These are phyloP conservation scores for Wickerhamomyces queroliae DNA, from an alignment of 805 yeast genomes.

Conservation along the genomic window DNA sequence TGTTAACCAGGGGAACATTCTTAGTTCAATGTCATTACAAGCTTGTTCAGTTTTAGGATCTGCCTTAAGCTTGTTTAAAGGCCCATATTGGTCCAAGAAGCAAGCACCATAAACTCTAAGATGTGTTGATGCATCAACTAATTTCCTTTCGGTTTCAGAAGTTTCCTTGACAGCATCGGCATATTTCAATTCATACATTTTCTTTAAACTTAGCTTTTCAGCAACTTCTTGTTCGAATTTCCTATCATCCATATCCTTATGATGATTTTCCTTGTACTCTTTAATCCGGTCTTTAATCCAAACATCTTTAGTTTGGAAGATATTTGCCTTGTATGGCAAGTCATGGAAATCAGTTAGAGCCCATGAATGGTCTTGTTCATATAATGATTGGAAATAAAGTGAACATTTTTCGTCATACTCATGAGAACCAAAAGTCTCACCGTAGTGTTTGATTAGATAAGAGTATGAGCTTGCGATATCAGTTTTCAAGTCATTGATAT, in stretches of 20 bases:
- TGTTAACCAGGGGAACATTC: slow-evolving; percentile 35
- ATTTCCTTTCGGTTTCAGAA: slow-evolving; percentile 15
- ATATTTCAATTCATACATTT: slow-evolving; percentile 11
- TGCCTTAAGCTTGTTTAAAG: slow-evolving; percentile 2
- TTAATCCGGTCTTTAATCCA: slow-evolving; percentile 12
- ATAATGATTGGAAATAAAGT: slow-evolving; percentile 23
- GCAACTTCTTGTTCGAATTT: slow-evolving; percentile 10
- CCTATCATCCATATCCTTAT: slow-evolving; percentile 1
- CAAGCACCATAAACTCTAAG: slow-evolving; percentile 24
- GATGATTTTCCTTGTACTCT: slow-evolving; percentile 7
- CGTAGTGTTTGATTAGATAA: background rate
- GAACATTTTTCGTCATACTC: slow-evolving; percentile 23
- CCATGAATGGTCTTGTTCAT: slow-evolving; percentile 18
- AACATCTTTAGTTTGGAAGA: slow-evolving; percentile 14
- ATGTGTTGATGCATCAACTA: slow-evolving; percentile 21
- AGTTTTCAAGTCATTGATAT: background rate
- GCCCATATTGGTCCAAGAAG: slow-evolving; percentile 17
- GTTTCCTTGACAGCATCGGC: slow-evolving; percentile 13
- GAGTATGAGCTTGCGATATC: background rate
- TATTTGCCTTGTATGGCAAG: slow-evolving; percentile 13
- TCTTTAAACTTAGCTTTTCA: slow-evolving; percentile 9
- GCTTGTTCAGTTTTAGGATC: slow-evolving; percentile 5
- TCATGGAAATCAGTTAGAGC: slow-evolving; percentile 13
- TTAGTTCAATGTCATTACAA: slow-evolving; percentile 29
- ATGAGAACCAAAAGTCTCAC: background rate